phyloP scores from a whole-genome alignment of 805 yeast genomes.

The Metschnikowia borealis region DNA sequence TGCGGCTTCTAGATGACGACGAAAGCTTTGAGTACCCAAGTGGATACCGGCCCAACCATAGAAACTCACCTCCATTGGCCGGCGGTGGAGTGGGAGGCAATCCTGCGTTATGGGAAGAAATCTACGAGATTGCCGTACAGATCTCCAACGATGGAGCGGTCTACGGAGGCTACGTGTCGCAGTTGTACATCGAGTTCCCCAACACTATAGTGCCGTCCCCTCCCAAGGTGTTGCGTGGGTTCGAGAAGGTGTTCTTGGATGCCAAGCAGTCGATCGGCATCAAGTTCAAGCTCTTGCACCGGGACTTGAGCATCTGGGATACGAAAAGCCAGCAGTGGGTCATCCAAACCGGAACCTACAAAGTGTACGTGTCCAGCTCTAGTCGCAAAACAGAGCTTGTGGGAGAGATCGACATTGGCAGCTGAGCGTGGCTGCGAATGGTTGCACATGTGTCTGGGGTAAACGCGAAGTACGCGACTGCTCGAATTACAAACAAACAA shows the following conservation, averaged over 20 bases:
- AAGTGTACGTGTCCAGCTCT: conserved; percentile 47
- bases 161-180: conserved; percentile 48
- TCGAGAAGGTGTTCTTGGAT: conserved; percentile 48
- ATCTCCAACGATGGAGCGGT: conserved; percentile 47
- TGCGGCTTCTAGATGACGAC: conserved; percentile 31
- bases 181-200: conserved; percentile 52
- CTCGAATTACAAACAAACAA: conserved; percentile 1
- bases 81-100: conserved; percentile 60
- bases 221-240: conserved; percentile 50
- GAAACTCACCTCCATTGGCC: conserved; percentile 33
- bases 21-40: conserved; percentile 37
- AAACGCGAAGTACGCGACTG: conserved; percentile 5
- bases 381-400: conserved; percentile 45
- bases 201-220: conserved; percentile 48
- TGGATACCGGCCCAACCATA: conserved; percentile 34
- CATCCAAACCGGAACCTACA: conserved; percentile 52
- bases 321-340: conserved; percentile 54
- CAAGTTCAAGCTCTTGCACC: conserved; percentile 43
- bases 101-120: conserved; percentile 54
- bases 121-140: conserved; percentile 42
- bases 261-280: conserved; percentile 38
- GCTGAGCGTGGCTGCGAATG: conserved; percentile 6
- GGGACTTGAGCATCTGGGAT: conserved; percentile 59
- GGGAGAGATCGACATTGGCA: conserved; percentile 42
- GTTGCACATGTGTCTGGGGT: neutral